A percentile compares a stretch with the other conserved stretches of the same genome.
Evolutionary conservation across 495 filamentous ascomycete genomes (phyloP).

Genomic region (Penicillium mononematosum): DNA sequence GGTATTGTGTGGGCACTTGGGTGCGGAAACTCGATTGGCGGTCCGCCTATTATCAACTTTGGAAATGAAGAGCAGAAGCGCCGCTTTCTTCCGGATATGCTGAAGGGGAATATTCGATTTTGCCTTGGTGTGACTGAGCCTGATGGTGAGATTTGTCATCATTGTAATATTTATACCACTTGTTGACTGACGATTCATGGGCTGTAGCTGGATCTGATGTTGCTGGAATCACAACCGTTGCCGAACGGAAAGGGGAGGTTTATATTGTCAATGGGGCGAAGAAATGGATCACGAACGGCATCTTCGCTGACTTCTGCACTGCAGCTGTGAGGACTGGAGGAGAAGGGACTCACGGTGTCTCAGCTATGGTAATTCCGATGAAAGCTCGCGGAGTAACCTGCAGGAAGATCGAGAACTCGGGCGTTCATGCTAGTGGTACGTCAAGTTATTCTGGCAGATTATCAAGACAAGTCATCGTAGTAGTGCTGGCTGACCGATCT

Average conservation of each 20-base stretch:
- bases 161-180: too few species aligned
- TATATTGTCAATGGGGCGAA: constrained; percentile 53
- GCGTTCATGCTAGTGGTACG: constrained; percentile 32
- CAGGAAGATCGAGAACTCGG: constrained; percentile 75
- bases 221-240: constrained; percentile 48
- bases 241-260: constrained; percentile 36
- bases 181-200: too few species aligned
- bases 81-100: constrained; percentile 43
- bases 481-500: too few species aligned
- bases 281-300: constrained; percentile 53
- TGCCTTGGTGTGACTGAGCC: constrained; percentile 53
- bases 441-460: too few species aligned
- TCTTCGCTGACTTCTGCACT: constrained; percentile 47
- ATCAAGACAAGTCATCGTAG: too few species aligned
- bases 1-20: constrained; percentile 44
- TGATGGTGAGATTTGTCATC: constrained; percentile 22
- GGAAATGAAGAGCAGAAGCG: constrained; percentile 45
- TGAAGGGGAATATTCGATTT: constrained; percentile 39
- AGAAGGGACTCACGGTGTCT: constrained; percentile 39
- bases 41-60: constrained; percentile 47
- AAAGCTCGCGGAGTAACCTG: constrained; percentile 44
- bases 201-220: constrained; percentile 42
- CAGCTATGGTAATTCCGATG: constrained; percentile 46
- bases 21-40: constrained; percentile 47
- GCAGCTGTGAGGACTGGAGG: constrained; percentile 52